Base-by-base conservation (phyloP, 2,329 filamentous ascomycete species). In the Talaromyces amestolkiae region DNA sequence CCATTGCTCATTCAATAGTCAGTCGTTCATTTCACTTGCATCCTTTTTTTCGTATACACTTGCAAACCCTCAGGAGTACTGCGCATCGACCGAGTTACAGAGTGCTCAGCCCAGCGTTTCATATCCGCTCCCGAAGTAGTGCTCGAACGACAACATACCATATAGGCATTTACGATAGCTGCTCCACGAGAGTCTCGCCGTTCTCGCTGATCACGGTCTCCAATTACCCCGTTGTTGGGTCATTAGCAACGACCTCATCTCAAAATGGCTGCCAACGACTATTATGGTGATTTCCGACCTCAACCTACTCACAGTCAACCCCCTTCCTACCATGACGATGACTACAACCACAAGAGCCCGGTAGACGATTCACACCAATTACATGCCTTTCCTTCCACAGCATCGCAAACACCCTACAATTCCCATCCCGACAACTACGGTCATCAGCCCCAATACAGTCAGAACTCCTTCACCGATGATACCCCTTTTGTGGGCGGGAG, bases 251-350 rank as follows among this genome's bases (percentile, higher is more conserved):
- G 35, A 33, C 45, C 51, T 67, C 43, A 63, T 66, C 68, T 19
- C 75, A 81, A 62, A 71, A 89, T 89, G 87, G 84, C 87, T 53
- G 82, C 85, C 69, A 85, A 88, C 79, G 86, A 90, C 71, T 91
- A 91, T 78, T 91, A 91, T 78, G 81, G 27, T 10, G 43, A 74
- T 19, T 79, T 79, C 68, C 74, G 75, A 58, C 73, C 70, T 39
- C 67, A 71, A 51, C 73, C 75, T 15, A 72, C 73, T 31, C 76
- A 76, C 66, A 72, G 74, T n/a, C 72, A 75, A 27, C 61, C 56
- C 15, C 37, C 65, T 17, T 19, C 61, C 10, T 66, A 64, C 45
- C 35, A 63, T 72, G 76, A 71, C 72, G 72, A 73, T 72, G 71
- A 71, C 70, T 77, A 69, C 68, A 75, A 68, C 73, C 78, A 73